Conservation (phyloP, 345 rosid species). For the Acer campestre region DNA sequence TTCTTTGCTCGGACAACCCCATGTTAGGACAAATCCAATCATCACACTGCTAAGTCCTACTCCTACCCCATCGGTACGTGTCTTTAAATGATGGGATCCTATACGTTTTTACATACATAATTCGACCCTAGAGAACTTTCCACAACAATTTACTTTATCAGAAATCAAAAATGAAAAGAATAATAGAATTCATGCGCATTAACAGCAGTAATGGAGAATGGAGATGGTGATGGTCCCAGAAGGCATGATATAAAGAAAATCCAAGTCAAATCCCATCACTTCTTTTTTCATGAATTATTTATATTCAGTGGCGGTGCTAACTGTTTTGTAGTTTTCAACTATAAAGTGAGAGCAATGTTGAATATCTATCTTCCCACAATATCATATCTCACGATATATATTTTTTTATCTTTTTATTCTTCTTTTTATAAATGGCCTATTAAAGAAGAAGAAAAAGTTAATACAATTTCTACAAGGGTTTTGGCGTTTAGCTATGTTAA, state of each 20-base stretch:
- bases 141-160: too few species aligned
- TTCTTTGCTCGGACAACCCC: background rate
- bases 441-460: background rate
- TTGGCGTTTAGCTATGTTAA: too few species aligned
- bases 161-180: background rate
- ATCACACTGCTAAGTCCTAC: background rate
- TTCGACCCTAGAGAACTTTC: too few species aligned
- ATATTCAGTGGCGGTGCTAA: slow-evolving; percentile 16
- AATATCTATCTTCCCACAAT: background rate
- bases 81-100: too few species aligned
- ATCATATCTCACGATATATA: background rate
- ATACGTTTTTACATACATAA: too few species aligned
- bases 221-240: slow-evolving; percentile 13
- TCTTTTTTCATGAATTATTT: slow-evolving; percentile 11
- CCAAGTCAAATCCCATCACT: slow-evolving; percentile 36
- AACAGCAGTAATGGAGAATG: background rate
- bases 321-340: slow-evolving; percentile 20
- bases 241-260: background rate
- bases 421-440: background rate
- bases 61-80: too few species aligned
- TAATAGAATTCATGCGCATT: slow-evolving; percentile 24
- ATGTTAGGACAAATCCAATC: background rate
- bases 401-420: background rate
- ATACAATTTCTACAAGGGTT: too few species aligned
- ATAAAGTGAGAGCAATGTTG: slow-evolving; percentile 17